Evolutionary conservation across 805 yeast genomes (phyloP), one percentile per base, ranked within the genome.

Genomic region (Lachancea lanzarotensis): DNA sequence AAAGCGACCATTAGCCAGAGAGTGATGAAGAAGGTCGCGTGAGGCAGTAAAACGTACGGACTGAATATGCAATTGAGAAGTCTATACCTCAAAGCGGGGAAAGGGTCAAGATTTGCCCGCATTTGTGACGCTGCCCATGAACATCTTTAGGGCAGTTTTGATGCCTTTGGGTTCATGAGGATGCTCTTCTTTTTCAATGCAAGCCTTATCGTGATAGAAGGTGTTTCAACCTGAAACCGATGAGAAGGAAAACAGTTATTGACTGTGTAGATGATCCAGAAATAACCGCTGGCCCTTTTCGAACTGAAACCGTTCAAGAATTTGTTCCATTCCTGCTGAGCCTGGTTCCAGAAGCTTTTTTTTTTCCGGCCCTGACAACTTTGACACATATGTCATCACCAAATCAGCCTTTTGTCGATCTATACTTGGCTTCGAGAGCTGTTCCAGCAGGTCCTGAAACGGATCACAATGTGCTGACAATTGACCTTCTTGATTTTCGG

Each of bases 321-420:
- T 29, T 26, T 30, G 35, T 12, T 36, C 27, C 36, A 42, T 11
- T 4, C 15, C 32, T 7, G 22, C 13, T 9, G 45, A 42, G 35
- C 18, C 37, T 5, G 31, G 40, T 10, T 27, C 12, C 26, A 19
- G 4, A 16, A 30, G 10, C 29, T 19, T 15, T 38, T 15, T 15
- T 22, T 13, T 30, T 17, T 42, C 39, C 16, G 35, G 35, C 7
- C 19, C 27, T 8, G 42, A 27, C 16, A 40, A 12, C 3, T 34
- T 13, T 4, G 34, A 12, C 22, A 46, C 30, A 36, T 27, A 38
- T 10, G 29, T 37, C 9, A 48, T 48, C 37, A 49, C 30, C 31
- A 36, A 26, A 13, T 52, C 54, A 29, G 51, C 49, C 38, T 50
- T 45, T 27, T 49, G 42, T 20, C 57, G 48, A 39, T 54, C 57